phyloP scores from a whole-genome alignment of 2,329 filamentous ascomycete genomes.

The Cercospora zeina region DNA sequence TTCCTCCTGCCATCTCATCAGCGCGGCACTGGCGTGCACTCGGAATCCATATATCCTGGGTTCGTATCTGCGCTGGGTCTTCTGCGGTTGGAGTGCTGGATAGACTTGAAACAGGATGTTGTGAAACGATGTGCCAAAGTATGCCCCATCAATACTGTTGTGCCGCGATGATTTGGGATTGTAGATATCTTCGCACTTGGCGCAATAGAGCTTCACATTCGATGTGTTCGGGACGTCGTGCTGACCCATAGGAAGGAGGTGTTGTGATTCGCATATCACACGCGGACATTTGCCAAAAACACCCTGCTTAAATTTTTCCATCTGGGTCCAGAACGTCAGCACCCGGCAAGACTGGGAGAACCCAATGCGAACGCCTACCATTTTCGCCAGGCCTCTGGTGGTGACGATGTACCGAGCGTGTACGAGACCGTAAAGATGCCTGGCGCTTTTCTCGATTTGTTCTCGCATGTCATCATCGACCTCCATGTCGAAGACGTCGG shows the following conservation, averaged over 20 bases:
- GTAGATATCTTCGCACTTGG: constrained; percentile 96
- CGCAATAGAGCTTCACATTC: constrained; percentile 95
- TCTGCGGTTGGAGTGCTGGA: constrained; percentile 81
- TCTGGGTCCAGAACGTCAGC: constrained; percentile 54
- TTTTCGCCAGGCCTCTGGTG: constrained; percentile 88
- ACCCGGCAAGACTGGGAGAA: neutral
- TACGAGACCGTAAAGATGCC: constrained; percentile 92
- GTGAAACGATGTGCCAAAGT: constrained; percentile 97
- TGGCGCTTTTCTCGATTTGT: constrained; percentile 94
- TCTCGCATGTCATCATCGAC: constrained; percentile 98
- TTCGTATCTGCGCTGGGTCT: constrained; percentile 81
- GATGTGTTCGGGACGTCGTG: constrained; percentile 85
- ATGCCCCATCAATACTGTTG: constrained; percentile 92
- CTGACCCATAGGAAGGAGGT: constrained; percentile 90
- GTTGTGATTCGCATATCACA: constrained; percentile 90
- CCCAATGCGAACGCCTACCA: constrained; percentile 61
- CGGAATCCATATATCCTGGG: constrained; percentile 94
- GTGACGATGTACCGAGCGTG: constrained; percentile 97
- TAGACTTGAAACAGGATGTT: constrained; percentile 99
- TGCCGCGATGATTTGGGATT: constrained; percentile 97
- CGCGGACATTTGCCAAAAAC: constrained; percentile 98
- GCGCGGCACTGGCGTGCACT: constrained; percentile 82
- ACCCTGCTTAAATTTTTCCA: constrained; percentile 97
- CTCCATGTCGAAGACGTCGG: constrained; percentile 97
- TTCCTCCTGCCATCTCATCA: constrained; percentile 86